Evolutionary conservation across 371 early-diverging fungal species (phyloP).

Genomic region (Nematocida sp.): DNA sequence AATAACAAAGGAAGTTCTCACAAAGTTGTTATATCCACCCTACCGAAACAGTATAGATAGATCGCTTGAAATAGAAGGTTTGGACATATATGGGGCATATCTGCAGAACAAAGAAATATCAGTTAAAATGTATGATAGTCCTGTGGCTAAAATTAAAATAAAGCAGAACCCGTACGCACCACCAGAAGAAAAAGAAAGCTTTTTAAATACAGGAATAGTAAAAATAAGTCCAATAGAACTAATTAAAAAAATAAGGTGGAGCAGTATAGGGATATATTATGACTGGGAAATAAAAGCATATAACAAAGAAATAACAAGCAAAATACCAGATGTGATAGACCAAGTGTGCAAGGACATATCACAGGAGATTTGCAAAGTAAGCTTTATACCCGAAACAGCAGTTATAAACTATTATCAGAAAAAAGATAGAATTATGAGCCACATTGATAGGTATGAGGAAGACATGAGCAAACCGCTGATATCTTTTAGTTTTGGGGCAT

Average conservation of each 20-base stretch:
- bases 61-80: constrained; percentile 24
- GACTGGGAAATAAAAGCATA: constrained; percentile 76
- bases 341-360: constrained; percentile 35
- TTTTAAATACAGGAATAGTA: constrained; percentile 1
- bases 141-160: constrained; percentile 32
- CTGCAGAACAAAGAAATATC: not conserved
- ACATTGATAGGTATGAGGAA: constrained; percentile 83
- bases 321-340: constrained; percentile 22
- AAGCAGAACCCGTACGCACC: constrained; percentile 48
- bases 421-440: constrained; percentile 80
- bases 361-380: constrained; percentile 20
- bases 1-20: constrained; percentile 27
- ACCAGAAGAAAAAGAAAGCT: constrained; percentile 1
- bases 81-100: constrained; percentile 25
- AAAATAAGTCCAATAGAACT: constrained; percentile 29
- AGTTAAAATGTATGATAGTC: constrained; percentile 6
- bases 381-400: constrained; percentile 77
- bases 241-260: constrained; percentile 75
- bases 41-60: constrained; percentile 56
- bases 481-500: constrained; percentile 73
- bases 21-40: constrained; percentile 38
- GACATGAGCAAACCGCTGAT: constrained; percentile 82
- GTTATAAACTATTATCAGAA: constrained; percentile 84
- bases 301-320: constrained; percentile 67
- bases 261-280: constrained; percentile 82